Percentiles rank a stretch among this genome's conserved stretches.
Conservation (phyloP, 306 rosid species). For the Vigna nakashimae region DNA sequence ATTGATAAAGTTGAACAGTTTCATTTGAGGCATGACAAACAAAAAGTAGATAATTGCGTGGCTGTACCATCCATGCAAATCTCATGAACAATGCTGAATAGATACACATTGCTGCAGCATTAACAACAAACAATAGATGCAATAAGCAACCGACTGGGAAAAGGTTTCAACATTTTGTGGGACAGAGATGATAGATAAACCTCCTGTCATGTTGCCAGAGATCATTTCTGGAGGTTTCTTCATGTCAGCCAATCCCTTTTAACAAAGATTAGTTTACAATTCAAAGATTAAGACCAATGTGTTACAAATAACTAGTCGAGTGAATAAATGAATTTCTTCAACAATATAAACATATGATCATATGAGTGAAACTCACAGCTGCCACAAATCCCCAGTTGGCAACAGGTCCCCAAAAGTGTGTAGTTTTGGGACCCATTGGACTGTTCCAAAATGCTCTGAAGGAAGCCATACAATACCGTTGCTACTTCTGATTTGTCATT, state of each 20-base stretch:
- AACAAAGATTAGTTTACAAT: conserved; percentile 14
- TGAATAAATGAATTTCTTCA: conserved; percentile 16
- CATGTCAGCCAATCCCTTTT: conserved; percentile 88
- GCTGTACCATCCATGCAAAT: conserved; percentile 84
- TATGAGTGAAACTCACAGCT: conserved; percentile 68
- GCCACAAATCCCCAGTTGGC: conserved; percentile 98
- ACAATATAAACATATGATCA: conserved; percentile 21
- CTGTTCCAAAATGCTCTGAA: conserved; percentile 90
- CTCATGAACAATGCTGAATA: conserved; percentile 80
- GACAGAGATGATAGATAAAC: conserved; percentile 45
- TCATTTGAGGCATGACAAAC: conserved; percentile 74
- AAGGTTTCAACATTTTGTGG: conserved; percentile 1
- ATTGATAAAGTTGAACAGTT: conserved; percentile 74
- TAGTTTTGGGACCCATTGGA: conserved; percentile 92
- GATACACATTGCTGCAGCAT: conserved; percentile 72
- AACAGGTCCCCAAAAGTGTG: conserved; percentile 99
- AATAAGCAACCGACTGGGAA: conserved; percentile 23
- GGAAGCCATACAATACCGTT: conserved; percentile 60
- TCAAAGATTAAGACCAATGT: conserved; percentile 1
- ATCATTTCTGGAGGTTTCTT: conserved; percentile 93
- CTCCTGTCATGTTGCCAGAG: conserved; percentile 96
- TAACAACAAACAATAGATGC: conserved; percentile 3
- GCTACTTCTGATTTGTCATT: conserved; percentile 41
- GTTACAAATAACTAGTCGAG: conserved; percentile 1
- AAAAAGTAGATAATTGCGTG: conserved; percentile 73